phyloP scores from a whole-genome alignment of 352 stramenopile species.

The Globisporangium irregulare region DNA sequence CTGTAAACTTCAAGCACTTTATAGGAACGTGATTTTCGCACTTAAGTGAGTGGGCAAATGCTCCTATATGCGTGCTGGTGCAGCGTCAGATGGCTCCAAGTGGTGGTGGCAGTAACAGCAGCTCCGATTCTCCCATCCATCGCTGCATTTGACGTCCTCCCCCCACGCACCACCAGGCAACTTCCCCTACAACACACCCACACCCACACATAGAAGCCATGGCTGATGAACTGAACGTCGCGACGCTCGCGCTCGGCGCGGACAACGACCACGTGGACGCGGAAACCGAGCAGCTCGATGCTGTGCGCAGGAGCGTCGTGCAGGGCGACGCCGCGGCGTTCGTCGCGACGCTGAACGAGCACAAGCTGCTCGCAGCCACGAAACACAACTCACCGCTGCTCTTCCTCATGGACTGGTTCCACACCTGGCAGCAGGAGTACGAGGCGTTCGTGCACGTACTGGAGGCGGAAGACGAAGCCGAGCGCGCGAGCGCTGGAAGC shows the following conservation, averaged over 20 bases:
- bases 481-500: slow-evolving; percentile 13
- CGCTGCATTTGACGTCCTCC: not conserved
- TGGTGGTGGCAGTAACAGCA: slow-evolving; percentile 5
- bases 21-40: not conserved
- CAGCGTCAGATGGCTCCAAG: slow-evolving; percentile 6
- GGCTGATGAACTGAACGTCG: slow-evolving; percentile 38
- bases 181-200: not conserved
- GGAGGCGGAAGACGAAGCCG: slow-evolving; percentile 48
- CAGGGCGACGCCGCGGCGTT: slow-evolving; percentile 47
- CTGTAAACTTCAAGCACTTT: not conserved
- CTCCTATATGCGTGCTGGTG: not conserved
- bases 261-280: slow-evolving; percentile 26
- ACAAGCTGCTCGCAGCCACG: slow-evolving; percentile 26
- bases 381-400: slow-evolving; percentile 43
- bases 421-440: slow-evolving; percentile 87
- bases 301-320: slow-evolving; percentile 59
- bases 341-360: slow-evolving; percentile 27
- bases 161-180: not conserved
- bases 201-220: slow-evolving; percentile 19
- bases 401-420: slow-evolving; percentile 84
- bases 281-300: slow-evolving; percentile 42
- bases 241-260: slow-evolving; percentile 40
- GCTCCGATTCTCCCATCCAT: not conserved
- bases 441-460: slow-evolving; percentile 74
- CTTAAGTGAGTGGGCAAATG: not conserved